Evolutionary conservation across 2,329 filamentous ascomycete species (phyloP).

Genomic region (Diaporthe aspalathi): DNA sequence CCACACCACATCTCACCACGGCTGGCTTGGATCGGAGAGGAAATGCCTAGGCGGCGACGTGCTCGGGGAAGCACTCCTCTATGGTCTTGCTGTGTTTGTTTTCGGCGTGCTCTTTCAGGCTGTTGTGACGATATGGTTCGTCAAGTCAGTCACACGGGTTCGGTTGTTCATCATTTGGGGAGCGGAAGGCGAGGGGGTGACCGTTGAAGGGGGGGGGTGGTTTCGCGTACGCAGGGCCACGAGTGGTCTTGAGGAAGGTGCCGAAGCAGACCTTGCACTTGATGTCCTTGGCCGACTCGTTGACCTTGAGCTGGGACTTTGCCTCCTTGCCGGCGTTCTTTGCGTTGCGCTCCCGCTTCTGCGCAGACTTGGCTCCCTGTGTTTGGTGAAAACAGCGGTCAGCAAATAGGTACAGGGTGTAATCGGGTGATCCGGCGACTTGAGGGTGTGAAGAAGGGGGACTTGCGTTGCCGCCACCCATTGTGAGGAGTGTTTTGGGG

Average conservation of each 20-base stretch:
- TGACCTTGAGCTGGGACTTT: constrained; percentile 78
- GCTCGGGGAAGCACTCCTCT: constrained; percentile 76
- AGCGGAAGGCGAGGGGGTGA: too few relatives aligned
- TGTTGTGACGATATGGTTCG: constrained; percentile 44
- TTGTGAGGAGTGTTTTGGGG: constrained; percentile 1
- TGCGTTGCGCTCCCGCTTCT: constrained; percentile 78
- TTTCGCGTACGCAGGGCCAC: constrained; percentile 70
- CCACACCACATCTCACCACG: neutral
- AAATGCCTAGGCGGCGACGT: constrained; percentile 43
- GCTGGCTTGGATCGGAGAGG: constrained; percentile 21
- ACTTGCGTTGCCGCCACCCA: constrained; percentile 39
- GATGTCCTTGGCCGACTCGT: constrained; percentile 79
- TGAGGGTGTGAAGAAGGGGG: too few relatives aligned
- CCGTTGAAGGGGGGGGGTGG: neutral
- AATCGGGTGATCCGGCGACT: neutral
- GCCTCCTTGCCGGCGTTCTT: constrained; percentile 68
- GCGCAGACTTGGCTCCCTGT: constrained; percentile 55
- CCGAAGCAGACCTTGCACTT: constrained; percentile 82
- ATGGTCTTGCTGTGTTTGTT: constrained; percentile 83
- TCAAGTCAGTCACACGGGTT: neutral
- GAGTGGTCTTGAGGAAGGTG: constrained; percentile 82
- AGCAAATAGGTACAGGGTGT: neutral
- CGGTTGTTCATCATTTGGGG: neutral
- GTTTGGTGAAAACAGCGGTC: constrained; percentile 16
- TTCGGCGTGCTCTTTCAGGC: constrained; percentile 75